phyloP scores from a whole-genome alignment of 768 basidiomycete species.

The Auriculariales sp. region DNA sequence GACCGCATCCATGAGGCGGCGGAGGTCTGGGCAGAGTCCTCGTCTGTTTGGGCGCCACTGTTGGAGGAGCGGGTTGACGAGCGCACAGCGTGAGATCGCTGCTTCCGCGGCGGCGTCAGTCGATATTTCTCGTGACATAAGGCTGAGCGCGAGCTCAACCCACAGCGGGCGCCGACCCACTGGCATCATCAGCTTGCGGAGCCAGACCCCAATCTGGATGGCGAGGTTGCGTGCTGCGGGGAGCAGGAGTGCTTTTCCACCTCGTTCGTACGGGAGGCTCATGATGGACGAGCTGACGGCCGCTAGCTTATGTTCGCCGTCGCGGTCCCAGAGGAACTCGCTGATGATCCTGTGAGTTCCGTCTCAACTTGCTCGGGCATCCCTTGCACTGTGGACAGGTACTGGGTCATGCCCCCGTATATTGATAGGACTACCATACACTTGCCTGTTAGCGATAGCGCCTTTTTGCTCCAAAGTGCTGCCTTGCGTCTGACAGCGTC shows the following conservation, averaged over 20 bases:
- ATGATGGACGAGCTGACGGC: not conserved
- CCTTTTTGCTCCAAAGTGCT: not conserved
- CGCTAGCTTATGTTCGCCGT: not conserved
- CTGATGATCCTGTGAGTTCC: not conserved
- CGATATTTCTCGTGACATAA: not conserved
- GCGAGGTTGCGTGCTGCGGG: not conserved
- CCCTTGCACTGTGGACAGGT: not conserved
- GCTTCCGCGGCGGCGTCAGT: not conserved
- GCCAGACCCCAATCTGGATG: not conserved
- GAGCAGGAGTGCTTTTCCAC: not conserved
- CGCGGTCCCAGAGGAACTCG: not conserved
- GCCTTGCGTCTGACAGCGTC: constrained; percentile 1
- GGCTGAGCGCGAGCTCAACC: not conserved
- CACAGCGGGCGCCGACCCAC: not conserved
- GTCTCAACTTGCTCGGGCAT: not conserved
- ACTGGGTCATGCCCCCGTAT: not conserved
- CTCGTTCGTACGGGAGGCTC: not conserved
- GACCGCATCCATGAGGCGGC: not conserved
- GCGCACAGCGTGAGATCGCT: not conserved
- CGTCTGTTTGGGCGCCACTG: not conserved
- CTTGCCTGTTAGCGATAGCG: not conserved
- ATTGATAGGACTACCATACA: not conserved
- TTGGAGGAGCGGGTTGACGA: not conserved
- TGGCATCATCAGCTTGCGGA: not conserved
- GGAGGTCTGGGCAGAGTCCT: not conserved